A percentile compares a stretch with the other conserved stretches of the same genome.
phyloP scores from a whole-genome alignment of 345 rosid species.

The Ceriops tagal region DNA sequence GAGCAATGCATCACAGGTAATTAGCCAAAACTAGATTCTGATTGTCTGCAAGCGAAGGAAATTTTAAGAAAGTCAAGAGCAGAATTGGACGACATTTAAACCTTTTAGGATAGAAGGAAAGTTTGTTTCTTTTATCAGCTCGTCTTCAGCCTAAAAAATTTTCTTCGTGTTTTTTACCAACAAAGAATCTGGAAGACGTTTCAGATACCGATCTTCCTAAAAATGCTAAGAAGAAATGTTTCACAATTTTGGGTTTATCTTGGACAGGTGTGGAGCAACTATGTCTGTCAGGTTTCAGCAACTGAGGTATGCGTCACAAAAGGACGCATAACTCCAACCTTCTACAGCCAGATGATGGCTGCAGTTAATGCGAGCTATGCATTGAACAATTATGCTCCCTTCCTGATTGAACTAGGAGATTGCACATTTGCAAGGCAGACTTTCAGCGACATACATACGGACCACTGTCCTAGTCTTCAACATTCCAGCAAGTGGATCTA shows the following conservation, averaged over 20 bases:
- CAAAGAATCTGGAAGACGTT: no score
- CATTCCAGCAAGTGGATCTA: conserved; percentile 60
- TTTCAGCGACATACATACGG: conserved; percentile 49
- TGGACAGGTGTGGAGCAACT: conserved; percentile 67
- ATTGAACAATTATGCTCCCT: conserved; percentile 54
- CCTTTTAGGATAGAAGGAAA: no score
- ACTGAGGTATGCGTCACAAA: conserved; percentile 59
- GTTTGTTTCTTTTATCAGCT: no score
- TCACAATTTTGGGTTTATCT: not conserved
- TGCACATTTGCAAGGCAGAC: conserved; percentile 79
- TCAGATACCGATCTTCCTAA: no score
- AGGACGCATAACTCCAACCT: conserved; percentile 70
- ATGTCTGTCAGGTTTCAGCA: conserved; percentile 68
- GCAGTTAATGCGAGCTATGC: conserved; percentile 55
- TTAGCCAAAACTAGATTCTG: not conserved
- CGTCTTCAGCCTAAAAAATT: no score
- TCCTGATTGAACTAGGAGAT: conserved; percentile 63
- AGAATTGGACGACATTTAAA: no score
- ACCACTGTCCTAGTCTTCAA: conserved; percentile 66
- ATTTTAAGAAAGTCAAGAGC: no score
- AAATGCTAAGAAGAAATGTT: not conserved
- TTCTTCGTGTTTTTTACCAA: no score
- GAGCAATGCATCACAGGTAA: conserved; percentile 78
- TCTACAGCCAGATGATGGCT: conserved; percentile 67
- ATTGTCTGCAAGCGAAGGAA: no score